These are phyloP conservation scores for Nigrospora oryzae DNA, from an alignment of 2,329 filamentous ascomycete species.

Conservation along the genomic window DNA sequence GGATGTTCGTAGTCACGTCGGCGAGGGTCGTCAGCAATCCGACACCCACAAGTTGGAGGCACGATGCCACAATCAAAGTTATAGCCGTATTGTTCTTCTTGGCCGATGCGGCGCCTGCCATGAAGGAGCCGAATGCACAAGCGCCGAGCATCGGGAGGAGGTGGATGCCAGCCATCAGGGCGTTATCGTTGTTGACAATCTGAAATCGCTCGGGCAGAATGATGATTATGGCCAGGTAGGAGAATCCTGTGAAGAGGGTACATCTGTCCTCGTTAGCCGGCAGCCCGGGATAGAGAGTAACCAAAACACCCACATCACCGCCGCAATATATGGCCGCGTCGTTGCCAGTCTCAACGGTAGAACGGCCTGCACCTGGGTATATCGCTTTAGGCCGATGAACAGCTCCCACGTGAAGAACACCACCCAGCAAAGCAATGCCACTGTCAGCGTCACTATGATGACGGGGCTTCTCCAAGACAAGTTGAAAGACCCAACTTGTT, in stretches of 20 bases:
- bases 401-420: conserved; percentile 44
- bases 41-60: conserved; percentile 43
- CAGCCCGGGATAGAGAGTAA: not conserved
- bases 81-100: conserved; percentile 44
- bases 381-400: conserved; percentile 27
- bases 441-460: conserved; percentile 38
- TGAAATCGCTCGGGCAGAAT: conserved; percentile 53
- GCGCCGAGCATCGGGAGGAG: conserved; percentile 49
- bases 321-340: conserved; percentile 40
- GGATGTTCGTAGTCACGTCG: conserved; percentile 21
- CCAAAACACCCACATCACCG: conserved; percentile 33
- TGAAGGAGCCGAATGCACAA: conserved; percentile 47
- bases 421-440: conserved; percentile 38
- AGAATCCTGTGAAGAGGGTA: conserved; percentile 47
- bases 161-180: conserved; percentile 46
- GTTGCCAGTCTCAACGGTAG: conserved; percentile 41
- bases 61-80: conserved; percentile 39
- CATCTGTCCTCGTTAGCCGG: conserved; percentile 26
- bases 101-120: conserved; percentile 44
- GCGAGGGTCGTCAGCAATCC: conserved; percentile 38
- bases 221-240: conserved; percentile 50
- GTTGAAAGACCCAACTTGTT: conserved; percentile 45
- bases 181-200: conserved; percentile 44
- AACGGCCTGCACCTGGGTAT: conserved; percentile 40
- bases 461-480: conserved; percentile 42